Evolutionary conservation across 2,329 filamentous ascomycete species (phyloP), one percentile per base, ranked within the genome.

Genomic region (Colletotrichum musae): DNA sequence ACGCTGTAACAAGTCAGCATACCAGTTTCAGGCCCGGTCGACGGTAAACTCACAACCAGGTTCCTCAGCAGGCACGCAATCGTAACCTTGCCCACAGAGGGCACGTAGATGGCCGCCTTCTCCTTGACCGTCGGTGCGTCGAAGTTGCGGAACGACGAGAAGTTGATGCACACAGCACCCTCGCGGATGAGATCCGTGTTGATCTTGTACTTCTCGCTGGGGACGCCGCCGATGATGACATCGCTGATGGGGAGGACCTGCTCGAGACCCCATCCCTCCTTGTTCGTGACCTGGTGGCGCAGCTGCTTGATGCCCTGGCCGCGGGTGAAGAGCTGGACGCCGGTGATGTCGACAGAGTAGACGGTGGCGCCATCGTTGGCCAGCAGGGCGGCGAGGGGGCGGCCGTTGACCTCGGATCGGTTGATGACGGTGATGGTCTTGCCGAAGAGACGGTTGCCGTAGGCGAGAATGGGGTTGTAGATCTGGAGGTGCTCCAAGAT

Each of bases 111-210:
- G 5, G 94, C 94, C 2, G 96, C 96, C 84, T 95, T 97, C 80
- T 98, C 93, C 83, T 97, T 98, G 73, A 98, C 91, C 56, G 93
- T 93, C 0, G 92, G 91, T 1, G 87, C 87, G 70, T 92, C 91
- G 81, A 98, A 98, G 83, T 99, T 98, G 85, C 95, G 94, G 81
- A 93, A 94, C 59, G 94, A 97, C 7, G 94, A 97, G 80, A 99
- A 98, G 83, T 99, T 99, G 84, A 99, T 95, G 86, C 96, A 99
- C n/a, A 97, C 94, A 36, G 94, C 95, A 56, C 96, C 96, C 65
- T 97, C 93, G 54, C 94, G 89, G 75, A 99, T 86, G 71, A 96
- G 84, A 59, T 93, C 89, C 4, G 92, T 92, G 6, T 95, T 93
- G 28, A 99, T 93, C 85, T 98, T 98, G 88, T 92, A 99, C 70